Conservation (phyloP, 2,329 filamentous ascomycete genomes). For the Ustulina deusta region DNA sequence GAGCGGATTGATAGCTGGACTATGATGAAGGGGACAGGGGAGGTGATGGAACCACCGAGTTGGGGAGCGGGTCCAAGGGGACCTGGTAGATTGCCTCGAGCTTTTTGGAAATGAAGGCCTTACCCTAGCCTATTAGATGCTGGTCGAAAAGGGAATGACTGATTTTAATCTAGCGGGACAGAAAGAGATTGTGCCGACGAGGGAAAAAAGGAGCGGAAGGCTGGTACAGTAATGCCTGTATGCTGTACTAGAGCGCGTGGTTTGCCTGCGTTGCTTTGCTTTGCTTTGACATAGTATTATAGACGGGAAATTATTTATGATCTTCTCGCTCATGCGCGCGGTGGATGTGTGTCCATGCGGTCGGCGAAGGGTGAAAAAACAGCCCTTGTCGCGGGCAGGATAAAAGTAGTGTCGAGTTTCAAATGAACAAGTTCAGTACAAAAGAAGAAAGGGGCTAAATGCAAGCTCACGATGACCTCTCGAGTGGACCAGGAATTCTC, state of each 20-base stretch:
- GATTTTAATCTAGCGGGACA: conserved; percentile 45
- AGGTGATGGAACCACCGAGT: conserved; percentile 51
- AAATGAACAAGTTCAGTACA: conserved; percentile 30
- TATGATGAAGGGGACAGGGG: conserved; percentile 50
- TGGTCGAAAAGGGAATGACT: conserved; percentile 51
- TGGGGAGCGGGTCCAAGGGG: conserved; percentile 51
- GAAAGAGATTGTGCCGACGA: conserved; percentile 39
- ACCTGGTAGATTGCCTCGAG: conserved; percentile 49
- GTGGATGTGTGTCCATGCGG: conserved; percentile 26
- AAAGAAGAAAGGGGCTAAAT: conserved; percentile 30
- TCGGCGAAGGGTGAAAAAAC: conserved; percentile 32
- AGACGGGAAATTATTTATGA: conserved; percentile 38
- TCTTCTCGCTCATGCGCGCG: conserved; percentile 37
- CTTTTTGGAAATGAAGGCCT: conserved; percentile 52
- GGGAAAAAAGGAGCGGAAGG: conserved; percentile 43
- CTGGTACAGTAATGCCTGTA: conserved; percentile 35
- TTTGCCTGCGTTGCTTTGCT: conserved; percentile 17
- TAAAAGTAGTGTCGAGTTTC: conserved; percentile 30
- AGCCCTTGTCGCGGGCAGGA: conserved; percentile 30
- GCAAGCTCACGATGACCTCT: conserved; percentile 22
- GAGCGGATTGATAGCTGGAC: conserved; percentile 47
- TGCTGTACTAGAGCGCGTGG: conserved; percentile 19
- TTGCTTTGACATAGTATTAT: conserved; percentile 30
- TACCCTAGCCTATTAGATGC: conserved; percentile 52
- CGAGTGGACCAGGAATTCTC: conserved; percentile 30